Evolutionary conservation across 2,329 filamentous ascomycete species (phyloP), one percentile per base, ranked within the genome.

Genomic region (Coniochaeta sp.): DNA sequence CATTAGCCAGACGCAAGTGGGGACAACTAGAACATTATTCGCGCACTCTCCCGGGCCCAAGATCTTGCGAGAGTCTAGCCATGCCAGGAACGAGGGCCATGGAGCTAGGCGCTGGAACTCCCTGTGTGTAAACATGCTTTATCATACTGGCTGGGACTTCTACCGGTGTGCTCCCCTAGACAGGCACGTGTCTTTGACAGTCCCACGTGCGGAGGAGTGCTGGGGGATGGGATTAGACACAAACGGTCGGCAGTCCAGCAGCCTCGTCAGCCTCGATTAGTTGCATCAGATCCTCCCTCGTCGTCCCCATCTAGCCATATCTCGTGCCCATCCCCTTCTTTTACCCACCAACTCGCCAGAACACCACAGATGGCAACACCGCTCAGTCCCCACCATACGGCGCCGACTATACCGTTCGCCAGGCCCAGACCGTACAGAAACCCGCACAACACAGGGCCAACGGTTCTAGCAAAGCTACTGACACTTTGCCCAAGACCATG

Each of bases 271-370:
- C 7, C 44, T 10, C 24, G 12, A 22, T 6, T 8, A 26, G 1
- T 28, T 52, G 2, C 24, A 26, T 7, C 22, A n/a, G 12, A 52
- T 7, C 30, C 47, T 12, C 47, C 26, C 7, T 81, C 80, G 30
- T 82, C 79, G 63, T 88, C 86, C 0, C 85, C 86, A 30, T 86
- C 82, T 1, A 89, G 69, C 76, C 84, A 78, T 54, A 89, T 82
- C 69, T 88, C 86, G 68, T 88, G 85, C 0, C 86, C 86, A 66
- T 86, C 75, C 0, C 86, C 85, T 64, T 89, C 86, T 58, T 73
- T 74, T 9, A 88, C 81, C 61, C 81, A 78, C 65, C 79, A 77
- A 58, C 82, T 86, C 5, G 80, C 78, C 4, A 81, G 61, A 19
- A 78, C 70, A 0, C 80, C 82, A 24, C 75, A 71, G 0, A 82